Evolutionary conservation across 2,329 filamentous ascomycete species (phyloP), one percentile per base, ranked within the genome.

Genomic region (Ceratocystis variospora): DNA sequence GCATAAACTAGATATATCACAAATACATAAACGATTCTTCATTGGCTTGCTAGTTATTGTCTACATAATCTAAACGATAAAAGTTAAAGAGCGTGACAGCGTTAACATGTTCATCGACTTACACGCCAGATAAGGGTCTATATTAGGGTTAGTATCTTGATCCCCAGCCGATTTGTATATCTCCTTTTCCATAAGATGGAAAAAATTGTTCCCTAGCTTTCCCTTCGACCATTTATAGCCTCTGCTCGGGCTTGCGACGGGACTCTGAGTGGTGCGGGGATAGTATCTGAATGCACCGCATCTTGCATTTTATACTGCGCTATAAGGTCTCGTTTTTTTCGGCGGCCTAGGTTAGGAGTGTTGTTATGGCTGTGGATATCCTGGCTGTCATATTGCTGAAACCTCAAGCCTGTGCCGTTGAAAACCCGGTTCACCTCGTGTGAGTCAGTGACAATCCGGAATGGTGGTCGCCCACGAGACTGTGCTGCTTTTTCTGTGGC

Each of bases 361-460:
- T 8, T 3, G 31, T n/a, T 25, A 15, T 12, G 17, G n/a, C 15
- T 28, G 25, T 31, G 25, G 12, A 59, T 59, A 31, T 8, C 28
- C 15, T 12, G 17, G 12, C 37, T 7, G 10, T 3, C 12, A 33
- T 59, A 10, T 25, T 50, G 41, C 41, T 64, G 57, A 62, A 68
- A 63, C 5, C 22, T 61, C 19, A 61, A 61, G 25, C 57, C 62
- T 2, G 66, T 28, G 10, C 19, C 41, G 41, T 63, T 67, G 19
- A 62, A 69, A 17, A 31, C 31, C 41, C 15, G n/a, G 33, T 67
- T 67, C 57, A 67, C 62, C 10, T 41, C 33, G 17, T 64, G 28
- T 10, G 63, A 65, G 63, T 65, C 55, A 4, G 62, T 67, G n/a
- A 67, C 37, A 12, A 62, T 57, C 17, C 62, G 33, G 45, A 65